Evolutionary conservation across 331 rosid genomes (phyloP).

Genomic region (Quercus tomentella): DNA sequence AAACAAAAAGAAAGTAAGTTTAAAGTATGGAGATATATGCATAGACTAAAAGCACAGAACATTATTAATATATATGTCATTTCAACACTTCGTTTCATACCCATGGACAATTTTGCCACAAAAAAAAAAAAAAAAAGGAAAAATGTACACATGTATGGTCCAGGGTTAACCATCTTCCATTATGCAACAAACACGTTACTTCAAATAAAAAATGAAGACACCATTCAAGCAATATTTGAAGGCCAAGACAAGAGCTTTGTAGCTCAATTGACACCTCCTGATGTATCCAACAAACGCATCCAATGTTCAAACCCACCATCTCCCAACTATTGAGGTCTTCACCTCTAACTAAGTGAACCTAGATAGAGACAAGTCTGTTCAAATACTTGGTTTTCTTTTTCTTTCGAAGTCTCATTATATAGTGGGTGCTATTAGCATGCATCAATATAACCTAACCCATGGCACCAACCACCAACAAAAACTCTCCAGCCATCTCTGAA

Average conservation of each 20-base stretch:
- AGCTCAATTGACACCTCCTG: too few species aligned
- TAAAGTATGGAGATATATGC: neutral
- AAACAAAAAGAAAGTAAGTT: neutral
- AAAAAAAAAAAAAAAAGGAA: too few species aligned
- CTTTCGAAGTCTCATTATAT: neutral
- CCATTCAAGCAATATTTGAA: neutral
- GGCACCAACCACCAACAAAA: neutral
- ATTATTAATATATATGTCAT: neutral
- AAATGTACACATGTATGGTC: neutral
- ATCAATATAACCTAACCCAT: neutral
- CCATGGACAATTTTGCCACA: neutral
- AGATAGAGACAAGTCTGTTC: neutral
- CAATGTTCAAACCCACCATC: too few species aligned
- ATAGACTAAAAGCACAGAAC: neutral
- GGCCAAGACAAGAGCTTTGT: neutral
- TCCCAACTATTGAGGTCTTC: too few species aligned
- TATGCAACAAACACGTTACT: too few species aligned
- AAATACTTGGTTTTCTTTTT: slow-evolving; percentile 1
- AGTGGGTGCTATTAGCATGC: neutral
- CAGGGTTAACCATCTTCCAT: neutral
- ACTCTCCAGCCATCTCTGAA: neutral
- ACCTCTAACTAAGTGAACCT: too few species aligned
- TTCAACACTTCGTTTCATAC: neutral
- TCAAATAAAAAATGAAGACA: neutral
- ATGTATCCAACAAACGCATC: too few species aligned